phyloP scores from a whole-genome alignment of 169 alveolate genomes.

The Perkinsus chesapeaki region DNA sequence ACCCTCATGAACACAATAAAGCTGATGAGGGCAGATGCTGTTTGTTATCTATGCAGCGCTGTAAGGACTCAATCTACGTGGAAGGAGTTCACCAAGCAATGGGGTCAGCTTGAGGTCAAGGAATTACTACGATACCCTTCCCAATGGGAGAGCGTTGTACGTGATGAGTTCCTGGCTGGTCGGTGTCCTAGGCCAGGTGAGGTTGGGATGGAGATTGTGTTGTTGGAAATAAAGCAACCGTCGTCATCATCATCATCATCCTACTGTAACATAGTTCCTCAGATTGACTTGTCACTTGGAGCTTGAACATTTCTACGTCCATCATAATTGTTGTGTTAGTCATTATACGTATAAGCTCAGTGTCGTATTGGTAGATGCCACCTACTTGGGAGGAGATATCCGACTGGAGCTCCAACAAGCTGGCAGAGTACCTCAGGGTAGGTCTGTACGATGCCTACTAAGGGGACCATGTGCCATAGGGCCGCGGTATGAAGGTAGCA shows the following conservation, averaged over 20 bases:
- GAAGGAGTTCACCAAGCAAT: not conserved
- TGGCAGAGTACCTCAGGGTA: not conserved
- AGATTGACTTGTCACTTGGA: not conserved
- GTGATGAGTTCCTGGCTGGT: not conserved
- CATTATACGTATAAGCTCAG: not conserved
- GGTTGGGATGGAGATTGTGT: not conserved
- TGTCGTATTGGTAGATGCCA: not conserved
- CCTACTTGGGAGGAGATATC: not conserved
- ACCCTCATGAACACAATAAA: not conserved
- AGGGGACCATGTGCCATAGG: not conserved
- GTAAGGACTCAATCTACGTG: not conserved
- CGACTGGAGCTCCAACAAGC: not conserved
- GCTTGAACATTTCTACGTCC: too few relatives aligned
- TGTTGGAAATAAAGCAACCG: not conserved
- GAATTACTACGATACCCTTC: not conserved
- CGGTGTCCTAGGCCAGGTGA: not conserved
- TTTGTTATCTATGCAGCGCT: not conserved
- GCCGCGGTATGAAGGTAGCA: not conserved
- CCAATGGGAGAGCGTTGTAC: not conserved
- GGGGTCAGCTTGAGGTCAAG: not conserved
- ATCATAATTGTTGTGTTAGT: not conserved
- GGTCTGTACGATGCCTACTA: not conserved
- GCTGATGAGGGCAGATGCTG: not conserved
- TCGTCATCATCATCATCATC: not conserved
- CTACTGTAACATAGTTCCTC: not conserved